phyloP scores from a whole-genome alignment of 2,329 filamentous ascomycete genomes.

The Monosporascus sp. region DNA sequence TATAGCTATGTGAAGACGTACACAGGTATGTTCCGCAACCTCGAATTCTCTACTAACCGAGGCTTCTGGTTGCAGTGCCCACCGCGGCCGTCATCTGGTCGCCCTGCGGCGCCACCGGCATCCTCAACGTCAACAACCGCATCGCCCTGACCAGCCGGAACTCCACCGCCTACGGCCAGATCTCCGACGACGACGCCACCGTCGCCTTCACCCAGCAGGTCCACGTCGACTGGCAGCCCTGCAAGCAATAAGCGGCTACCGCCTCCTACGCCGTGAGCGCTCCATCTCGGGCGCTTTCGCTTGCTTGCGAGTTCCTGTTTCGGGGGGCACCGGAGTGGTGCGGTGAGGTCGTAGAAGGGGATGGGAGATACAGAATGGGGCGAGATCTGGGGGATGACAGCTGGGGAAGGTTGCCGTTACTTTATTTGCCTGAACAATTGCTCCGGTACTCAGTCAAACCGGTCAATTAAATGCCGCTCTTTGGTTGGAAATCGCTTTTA shows the following conservation, averaged over 20 bases:
- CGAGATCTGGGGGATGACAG: too few species aligned
- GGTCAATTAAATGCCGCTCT: too few species aligned
- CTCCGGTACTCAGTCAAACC: too few species aligned
- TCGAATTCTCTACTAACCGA: not conserved
- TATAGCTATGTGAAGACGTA: too few species aligned
- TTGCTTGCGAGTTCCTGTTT: too few species aligned
- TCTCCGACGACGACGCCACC: constrained; percentile 40
- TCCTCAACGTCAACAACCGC: constrained; percentile 44
- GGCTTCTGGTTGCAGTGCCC: constrained; percentile 22
- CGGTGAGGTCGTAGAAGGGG: too few species aligned
- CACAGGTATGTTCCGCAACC: too few species aligned
- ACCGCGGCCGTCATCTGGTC: constrained; percentile 40
- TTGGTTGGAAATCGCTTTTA: too few species aligned
- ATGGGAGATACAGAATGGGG: too few species aligned
- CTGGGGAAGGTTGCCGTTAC: not conserved
- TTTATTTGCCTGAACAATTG: too few species aligned
- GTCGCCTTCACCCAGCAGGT: constrained; percentile 39
- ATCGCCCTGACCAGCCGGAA: constrained; percentile 34
- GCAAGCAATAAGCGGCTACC: constrained; percentile 6
- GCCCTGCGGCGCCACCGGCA: constrained; percentile 38
- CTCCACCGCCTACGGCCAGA: constrained; percentile 30
- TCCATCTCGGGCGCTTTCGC: not conserved
- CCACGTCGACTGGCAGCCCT: constrained; percentile 35
- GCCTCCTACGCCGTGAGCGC: not conserved
- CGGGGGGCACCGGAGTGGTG: too few species aligned